Conservation (phyloP, 2,329 filamentous ascomycete species). For the Clarireedia paspali region DNA sequence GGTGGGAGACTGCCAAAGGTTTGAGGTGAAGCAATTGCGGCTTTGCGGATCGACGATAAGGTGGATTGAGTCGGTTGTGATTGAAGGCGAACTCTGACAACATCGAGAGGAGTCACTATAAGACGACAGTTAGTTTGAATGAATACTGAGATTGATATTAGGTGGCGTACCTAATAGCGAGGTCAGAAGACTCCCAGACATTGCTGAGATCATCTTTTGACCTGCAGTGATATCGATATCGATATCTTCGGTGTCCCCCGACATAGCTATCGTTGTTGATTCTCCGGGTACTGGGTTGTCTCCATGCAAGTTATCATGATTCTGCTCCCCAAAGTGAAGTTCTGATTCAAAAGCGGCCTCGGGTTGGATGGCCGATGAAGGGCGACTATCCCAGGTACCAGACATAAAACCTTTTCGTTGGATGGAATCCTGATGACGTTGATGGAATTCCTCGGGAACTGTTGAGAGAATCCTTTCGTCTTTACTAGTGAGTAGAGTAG, state of each 20-base stretch:
- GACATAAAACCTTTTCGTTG: slow-evolving; percentile 18
- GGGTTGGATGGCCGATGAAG: slow-evolving; percentile 14
- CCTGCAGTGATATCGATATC: slow-evolving; percentile 64
- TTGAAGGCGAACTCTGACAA: slow-evolving; percentile 90
- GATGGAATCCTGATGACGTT: slow-evolving; percentile 4
- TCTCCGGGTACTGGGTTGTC: slow-evolving; percentile 23
- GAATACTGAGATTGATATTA: background rate
- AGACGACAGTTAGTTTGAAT: slow-evolving; percentile 1
- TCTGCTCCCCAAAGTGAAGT: slow-evolving; percentile 4
- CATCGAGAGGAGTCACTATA: slow-evolving; percentile 87
- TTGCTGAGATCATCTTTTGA: slow-evolving; percentile 94
- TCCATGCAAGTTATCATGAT: slow-evolving; percentile 26
- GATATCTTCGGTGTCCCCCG: slow-evolving; percentile 30
- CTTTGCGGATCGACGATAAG: slow-evolving; percentile 44
- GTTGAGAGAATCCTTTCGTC: background rate
- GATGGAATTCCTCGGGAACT: background rate
- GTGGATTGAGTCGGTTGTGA: slow-evolving; percentile 57
- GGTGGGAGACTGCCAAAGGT: slow-evolving; percentile 62
- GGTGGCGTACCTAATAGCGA: slow-evolving; percentile 65
- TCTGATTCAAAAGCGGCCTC: slow-evolving; percentile 17
- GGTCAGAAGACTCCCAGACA: slow-evolving; percentile 82
- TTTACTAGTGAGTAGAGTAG: background rate
- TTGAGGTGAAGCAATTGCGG: slow-evolving; percentile 45
- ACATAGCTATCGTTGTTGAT: slow-evolving; percentile 24
- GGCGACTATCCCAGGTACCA: slow-evolving; percentile 17